Conservation (phyloP, 2,329 filamentous ascomycete species). For the Bipolaris oryzae region DNA sequence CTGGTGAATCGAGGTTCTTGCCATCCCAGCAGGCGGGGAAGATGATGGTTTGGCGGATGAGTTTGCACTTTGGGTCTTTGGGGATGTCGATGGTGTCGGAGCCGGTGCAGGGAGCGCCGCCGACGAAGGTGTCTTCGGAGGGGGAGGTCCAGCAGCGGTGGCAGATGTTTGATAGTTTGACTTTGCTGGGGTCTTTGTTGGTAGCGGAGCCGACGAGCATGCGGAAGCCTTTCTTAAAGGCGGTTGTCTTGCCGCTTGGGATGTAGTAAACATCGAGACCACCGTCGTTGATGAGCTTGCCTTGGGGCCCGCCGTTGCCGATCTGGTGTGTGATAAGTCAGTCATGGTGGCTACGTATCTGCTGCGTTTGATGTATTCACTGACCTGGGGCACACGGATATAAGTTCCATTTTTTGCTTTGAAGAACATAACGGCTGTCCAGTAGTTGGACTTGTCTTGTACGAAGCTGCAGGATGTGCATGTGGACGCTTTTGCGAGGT, state of each 20-base stretch:
- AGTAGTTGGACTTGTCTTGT: constrained; percentile 45
- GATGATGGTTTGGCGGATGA: constrained; percentile 61
- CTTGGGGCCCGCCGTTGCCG: constrained; percentile 44
- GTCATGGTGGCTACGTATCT: not conserved
- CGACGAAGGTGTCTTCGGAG: constrained; percentile 56
- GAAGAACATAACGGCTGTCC: constrained; percentile 48
- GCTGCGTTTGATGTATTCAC: not conserved
- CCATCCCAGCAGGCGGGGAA: constrained; percentile 49
- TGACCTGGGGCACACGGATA: constrained; percentile 37
- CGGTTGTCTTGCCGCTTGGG: constrained; percentile 40
- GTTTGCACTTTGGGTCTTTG: constrained; percentile 54
- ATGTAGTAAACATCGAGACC: constrained; percentile 47
- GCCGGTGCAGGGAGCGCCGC: constrained; percentile 58
- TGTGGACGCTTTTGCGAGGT: constrained; percentile 32
- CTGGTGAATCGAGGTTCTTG: constrained; percentile 41
- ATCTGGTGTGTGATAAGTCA: constrained; percentile 12
- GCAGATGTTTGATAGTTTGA: constrained; percentile 39
- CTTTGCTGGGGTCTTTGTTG: constrained; percentile 41
- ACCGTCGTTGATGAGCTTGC: constrained; percentile 43
- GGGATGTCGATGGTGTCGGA: constrained; percentile 60
- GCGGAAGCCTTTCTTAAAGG: constrained; percentile 47
- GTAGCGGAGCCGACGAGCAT: constrained; percentile 41
- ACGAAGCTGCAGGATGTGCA: constrained; percentile 43
- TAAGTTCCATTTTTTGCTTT: constrained; percentile 43
- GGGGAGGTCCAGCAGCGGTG: constrained; percentile 51